Evolutionary conservation across 352 stramenopile species (phyloP).

Genomic region (Peronosclerospora sorghi): DNA sequence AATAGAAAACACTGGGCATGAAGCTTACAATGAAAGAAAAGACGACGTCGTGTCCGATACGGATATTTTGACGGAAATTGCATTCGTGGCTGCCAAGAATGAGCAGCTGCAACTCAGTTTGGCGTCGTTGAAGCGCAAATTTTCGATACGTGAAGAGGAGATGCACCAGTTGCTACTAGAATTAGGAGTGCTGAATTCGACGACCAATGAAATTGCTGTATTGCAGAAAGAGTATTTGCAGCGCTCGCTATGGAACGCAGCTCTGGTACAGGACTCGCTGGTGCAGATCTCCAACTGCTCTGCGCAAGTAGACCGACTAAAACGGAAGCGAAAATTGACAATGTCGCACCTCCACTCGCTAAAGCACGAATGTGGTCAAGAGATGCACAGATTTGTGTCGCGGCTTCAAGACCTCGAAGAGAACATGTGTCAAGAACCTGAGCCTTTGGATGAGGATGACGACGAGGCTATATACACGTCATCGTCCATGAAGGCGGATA

Average conservation of each 20-base stretch:
- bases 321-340: slow-evolving; percentile 22
- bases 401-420: slow-evolving; percentile 28
- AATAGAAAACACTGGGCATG: background rate
- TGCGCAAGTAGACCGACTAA: slow-evolving; percentile 33
- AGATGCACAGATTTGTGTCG: slow-evolving; percentile 34
- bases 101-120: slow-evolving; percentile 30
- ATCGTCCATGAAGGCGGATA: slow-evolving; percentile 7
- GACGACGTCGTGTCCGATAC: background rate
- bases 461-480: slow-evolving; percentile 3
- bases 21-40: slow-evolving; percentile 4
- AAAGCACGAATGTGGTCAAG: slow-evolving; percentile 26
- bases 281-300: slow-evolving; percentile 41
- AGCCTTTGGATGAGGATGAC: slow-evolving; percentile 5
- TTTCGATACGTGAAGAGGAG: slow-evolving; percentile 24
- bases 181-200: slow-evolving; percentile 23
- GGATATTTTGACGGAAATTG: slow-evolving; percentile 15
- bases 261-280: slow-evolving; percentile 39
- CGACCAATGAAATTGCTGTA: slow-evolving; percentile 27
- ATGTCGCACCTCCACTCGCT: slow-evolving; percentile 32
- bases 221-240: slow-evolving; percentile 41
- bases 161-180: slow-evolving; percentile 27
- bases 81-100: slow-evolving; percentile 25
- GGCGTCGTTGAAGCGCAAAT: slow-evolving; percentile 26
- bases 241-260: slow-evolving; percentile 31
- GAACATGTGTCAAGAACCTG: slow-evolving; percentile 5